Conservation (phyloP, 257 asterid genomes). For the Apocynum venetum region DNA sequence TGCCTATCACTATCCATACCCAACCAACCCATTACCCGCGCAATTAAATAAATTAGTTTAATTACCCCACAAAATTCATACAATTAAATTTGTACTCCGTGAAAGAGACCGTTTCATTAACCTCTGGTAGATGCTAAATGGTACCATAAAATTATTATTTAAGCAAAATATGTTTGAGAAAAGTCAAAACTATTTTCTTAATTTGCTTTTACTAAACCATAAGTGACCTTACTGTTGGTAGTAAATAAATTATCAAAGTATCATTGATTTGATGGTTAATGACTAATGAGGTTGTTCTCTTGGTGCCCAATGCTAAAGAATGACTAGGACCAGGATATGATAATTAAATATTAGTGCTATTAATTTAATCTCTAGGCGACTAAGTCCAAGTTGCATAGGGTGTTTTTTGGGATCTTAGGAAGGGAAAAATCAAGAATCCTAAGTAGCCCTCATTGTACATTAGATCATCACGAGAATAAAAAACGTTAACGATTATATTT, state of each 20-base stretch:
- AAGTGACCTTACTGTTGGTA: not conserved
- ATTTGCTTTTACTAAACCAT: no score
- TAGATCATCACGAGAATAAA: not conserved
- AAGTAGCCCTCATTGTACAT: not conserved
- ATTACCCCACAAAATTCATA: not conserved
- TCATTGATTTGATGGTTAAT: not conserved
- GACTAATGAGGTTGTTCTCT: not conserved
- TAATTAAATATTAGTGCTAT: not conserved
- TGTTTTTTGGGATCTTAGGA: not conserved
- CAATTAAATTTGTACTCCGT: not conserved
- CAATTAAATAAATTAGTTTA: not conserved
- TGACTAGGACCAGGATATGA: not conserved
- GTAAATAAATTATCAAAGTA: not conserved
- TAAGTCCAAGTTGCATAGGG: not conserved
- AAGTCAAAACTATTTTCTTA: not conserved
- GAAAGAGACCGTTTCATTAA: not conserved
- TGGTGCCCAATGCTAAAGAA: slow-evolving; percentile 1
- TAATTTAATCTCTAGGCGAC: not conserved
- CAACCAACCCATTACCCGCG: not conserved
- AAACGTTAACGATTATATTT: not conserved
- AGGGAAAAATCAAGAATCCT: not conserved
- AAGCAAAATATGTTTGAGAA: not conserved
- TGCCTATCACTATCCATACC: slow-evolving; percentile 5
- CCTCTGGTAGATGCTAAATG: no score
- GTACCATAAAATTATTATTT: no score